Percentiles rank a stretch among this genome's conserved stretches.
Evolutionary conservation across 202 grass and related monocot species (phyloP).

Genomic region (Eragrostis tef): DNA sequence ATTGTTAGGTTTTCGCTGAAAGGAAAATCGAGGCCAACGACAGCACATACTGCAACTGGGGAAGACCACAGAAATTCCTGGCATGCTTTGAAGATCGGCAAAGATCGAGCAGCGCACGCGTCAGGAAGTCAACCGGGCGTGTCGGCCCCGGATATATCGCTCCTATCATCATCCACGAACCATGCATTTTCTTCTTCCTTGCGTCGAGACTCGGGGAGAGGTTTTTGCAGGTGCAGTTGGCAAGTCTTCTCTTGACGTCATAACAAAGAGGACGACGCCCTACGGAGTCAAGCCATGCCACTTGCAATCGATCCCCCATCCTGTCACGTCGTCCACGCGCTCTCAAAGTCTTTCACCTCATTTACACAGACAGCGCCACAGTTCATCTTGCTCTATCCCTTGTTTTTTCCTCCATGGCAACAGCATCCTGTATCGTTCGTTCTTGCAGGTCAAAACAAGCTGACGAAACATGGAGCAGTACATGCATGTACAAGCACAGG

Average conservation of each 20-base stretch:
- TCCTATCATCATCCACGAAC: no score
- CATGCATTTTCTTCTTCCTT: neutral
- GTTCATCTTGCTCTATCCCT: neutral
- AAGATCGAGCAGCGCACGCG: neutral
- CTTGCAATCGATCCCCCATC: neutral
- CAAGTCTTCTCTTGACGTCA: neutral
- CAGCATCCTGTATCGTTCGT: neutral
- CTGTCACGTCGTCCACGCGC: slow-evolving; percentile 2
- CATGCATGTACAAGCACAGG: neutral
- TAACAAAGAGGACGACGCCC: neutral
- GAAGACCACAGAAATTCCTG: neutral
- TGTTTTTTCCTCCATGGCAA: neutral
- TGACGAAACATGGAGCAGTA: neutral
- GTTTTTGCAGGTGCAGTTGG: slow-evolving; percentile 7
- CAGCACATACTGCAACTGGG: no score
- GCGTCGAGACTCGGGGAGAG: neutral
- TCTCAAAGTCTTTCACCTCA: neutral
- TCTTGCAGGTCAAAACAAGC: neutral
- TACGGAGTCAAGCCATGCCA: neutral
- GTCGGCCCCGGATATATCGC: neutral
- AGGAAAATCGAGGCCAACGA: neutral
- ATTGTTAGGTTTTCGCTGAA: neutral
- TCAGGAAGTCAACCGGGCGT: slow-evolving; percentile 7
- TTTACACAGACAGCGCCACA: neutral
- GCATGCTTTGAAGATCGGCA: neutral